Evolutionary conservation across 2,329 filamentous ascomycete genomes (phyloP).

Genomic region (Botrytis paeoniae): DNA sequence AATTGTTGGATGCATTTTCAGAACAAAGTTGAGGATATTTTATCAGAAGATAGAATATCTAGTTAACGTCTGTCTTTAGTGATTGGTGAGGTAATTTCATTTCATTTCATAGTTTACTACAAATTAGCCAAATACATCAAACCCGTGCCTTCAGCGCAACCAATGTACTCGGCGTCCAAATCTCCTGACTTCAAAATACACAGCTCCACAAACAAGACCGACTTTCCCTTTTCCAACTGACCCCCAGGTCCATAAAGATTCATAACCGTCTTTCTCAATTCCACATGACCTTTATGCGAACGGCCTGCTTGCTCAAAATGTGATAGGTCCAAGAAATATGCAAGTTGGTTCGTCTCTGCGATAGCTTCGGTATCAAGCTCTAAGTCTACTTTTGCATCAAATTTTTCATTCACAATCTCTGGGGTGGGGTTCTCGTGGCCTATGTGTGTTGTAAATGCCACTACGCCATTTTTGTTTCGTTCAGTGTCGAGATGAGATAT

Average conservation of each 20-base stretch:
- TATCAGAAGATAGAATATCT: not conserved
- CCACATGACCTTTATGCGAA: slow-evolving; percentile 22
- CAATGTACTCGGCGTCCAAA: slow-evolving; percentile 34
- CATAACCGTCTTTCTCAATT: slow-evolving; percentile 24
- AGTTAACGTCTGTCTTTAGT: not conserved
- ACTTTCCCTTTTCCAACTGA: slow-evolving; percentile 21
- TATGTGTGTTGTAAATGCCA: slow-evolving; percentile 24
- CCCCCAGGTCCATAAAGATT: slow-evolving; percentile 25
- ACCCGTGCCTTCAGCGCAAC: slow-evolving; percentile 33
- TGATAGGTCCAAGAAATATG: slow-evolving; percentile 28
- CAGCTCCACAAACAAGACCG: slow-evolving; percentile 24
- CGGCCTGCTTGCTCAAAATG: slow-evolving; percentile 27
- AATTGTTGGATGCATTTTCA: not conserved
- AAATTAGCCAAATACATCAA: slow-evolving; percentile 39
- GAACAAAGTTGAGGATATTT: not conserved
- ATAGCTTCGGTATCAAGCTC: slow-evolving; percentile 10
- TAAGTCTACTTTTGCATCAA: not conserved
- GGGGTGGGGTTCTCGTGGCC: slow-evolving; percentile 22
- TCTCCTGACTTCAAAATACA: slow-evolving; percentile 27
- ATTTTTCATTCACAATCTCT: not conserved
- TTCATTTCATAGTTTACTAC: not conserved
- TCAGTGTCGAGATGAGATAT: slow-evolving; percentile 23
- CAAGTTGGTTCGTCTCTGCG: slow-evolving; percentile 25
- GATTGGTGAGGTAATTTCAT: not conserved
- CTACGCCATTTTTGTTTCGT: slow-evolving; percentile 22